These are phyloP conservation scores for Raphanus sativus DNA, from an alignment of 345 rosid species.

Conservation along the genomic window DNA sequence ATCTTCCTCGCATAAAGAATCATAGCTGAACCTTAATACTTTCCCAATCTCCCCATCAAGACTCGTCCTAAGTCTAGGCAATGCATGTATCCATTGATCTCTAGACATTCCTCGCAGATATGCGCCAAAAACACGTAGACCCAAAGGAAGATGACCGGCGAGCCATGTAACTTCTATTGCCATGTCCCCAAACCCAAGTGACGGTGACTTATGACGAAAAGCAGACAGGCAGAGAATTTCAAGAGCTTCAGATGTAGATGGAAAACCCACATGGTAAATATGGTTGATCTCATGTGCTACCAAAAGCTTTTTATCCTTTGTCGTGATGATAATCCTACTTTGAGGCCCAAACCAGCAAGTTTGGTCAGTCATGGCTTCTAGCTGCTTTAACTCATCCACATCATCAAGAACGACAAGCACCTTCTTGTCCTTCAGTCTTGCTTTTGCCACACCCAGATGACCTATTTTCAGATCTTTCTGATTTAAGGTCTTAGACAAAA, in stretches of 20 bases:
- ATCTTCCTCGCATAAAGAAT: neutral
- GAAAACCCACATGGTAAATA: neutral
- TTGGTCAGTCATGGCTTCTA: neutral
- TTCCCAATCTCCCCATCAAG: neutral
- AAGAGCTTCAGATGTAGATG: neutral
- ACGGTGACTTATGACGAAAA: neutral
- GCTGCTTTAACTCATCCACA: neutral
- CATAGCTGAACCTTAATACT: neutral
- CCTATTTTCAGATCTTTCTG: neutral
- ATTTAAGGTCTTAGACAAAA: neutral
- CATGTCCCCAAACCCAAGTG: neutral
- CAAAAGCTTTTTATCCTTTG: neutral
- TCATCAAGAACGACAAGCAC: neutral
- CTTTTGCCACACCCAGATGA: neutral
- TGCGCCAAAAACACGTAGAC: neutral
- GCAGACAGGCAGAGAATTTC: neutral
- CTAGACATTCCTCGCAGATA: neutral
- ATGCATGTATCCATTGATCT: neutral
- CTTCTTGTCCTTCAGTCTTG: neutral
- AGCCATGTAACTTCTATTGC: neutral
- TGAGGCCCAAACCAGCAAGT: neutral
- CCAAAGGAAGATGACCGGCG: neutral
- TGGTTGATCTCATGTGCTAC: neutral
- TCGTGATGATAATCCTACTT: neutral
- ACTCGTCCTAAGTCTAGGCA: neutral